phyloP scores from a whole-genome alignment of 1,284 basidiomycete genomes.

The Fomitopsis palustris region DNA sequence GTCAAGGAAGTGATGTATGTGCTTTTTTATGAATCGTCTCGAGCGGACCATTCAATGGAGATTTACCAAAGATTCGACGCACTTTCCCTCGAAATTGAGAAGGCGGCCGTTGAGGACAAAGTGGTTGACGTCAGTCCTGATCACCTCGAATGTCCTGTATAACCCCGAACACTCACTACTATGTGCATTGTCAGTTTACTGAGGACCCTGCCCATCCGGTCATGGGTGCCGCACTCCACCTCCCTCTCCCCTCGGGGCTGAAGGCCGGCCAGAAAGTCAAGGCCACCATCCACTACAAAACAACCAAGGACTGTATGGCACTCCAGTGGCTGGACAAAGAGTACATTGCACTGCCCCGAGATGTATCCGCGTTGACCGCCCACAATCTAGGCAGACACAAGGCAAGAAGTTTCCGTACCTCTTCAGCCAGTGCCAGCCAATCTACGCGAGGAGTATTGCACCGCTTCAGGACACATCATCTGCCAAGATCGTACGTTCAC shows the following conservation, averaged over 20 bases:
- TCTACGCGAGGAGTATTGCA: constrained; percentile 78
- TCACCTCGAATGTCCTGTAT: not conserved
- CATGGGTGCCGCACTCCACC: constrained; percentile 68
- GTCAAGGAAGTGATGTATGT: constrained; percentile 63
- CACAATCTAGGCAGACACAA: constrained; percentile 72
- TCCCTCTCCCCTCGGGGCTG: constrained; percentile 43
- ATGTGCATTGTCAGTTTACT: constrained; percentile 38
- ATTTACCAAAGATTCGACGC: constrained; percentile 88
- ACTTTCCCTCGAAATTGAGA: constrained; percentile 63
- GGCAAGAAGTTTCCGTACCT: constrained; percentile 85
- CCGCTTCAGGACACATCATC: constrained; percentile 82
- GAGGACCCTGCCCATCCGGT: constrained; percentile 55
- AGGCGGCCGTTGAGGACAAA: constrained; percentile 54
- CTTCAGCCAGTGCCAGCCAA: constrained; percentile 95
- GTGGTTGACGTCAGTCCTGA: constrained; percentile 39
- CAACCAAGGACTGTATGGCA: constrained; percentile 77
- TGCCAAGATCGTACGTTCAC: constrained; percentile 61
- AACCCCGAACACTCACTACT: not conserved
- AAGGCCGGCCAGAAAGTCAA: constrained; percentile 43
- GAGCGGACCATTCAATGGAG: no score
- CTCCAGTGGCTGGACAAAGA: constrained; percentile 93
- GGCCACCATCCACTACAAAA: constrained; percentile 70
- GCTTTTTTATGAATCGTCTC: not conserved
- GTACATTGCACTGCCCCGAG: constrained; percentile 32
- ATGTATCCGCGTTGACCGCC: not conserved